Conservation (phyloP, 441 rosid genomes). For the Cnidoscolus chayamansa region DNA sequence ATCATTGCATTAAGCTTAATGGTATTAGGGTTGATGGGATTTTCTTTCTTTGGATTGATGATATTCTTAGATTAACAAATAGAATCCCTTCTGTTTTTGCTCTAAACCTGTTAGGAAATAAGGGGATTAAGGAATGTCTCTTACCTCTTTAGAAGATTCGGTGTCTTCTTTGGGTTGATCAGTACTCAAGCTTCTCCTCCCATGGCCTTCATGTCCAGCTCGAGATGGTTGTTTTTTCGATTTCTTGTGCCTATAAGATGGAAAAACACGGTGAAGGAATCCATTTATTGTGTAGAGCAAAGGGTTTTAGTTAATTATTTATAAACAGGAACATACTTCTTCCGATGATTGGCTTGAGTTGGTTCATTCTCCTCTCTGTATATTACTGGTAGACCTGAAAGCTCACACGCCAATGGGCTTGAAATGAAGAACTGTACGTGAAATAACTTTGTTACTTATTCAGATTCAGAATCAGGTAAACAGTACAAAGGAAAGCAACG, state of each 20-base stretch:
- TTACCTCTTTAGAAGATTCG: conserved; percentile 50
- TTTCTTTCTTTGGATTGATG: too few species aligned
- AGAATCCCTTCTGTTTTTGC: too few species aligned
- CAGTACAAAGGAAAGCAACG: background rate
- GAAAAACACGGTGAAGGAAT: background rate
- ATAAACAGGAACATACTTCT: conserved; percentile 33
- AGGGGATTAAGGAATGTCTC: background rate
- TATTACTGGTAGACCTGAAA: conserved; percentile 47
- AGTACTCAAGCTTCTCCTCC: conserved; percentile 18
- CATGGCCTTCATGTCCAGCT: conserved; percentile 23
- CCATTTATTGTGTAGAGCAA: too few species aligned
- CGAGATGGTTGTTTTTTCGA: conserved; percentile 30
- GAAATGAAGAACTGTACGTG: conserved; percentile 49
- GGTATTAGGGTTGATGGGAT: too few species aligned
- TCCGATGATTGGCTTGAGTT: conserved; percentile 24
- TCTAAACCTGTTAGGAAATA: too few species aligned
- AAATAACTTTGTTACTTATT: background rate
- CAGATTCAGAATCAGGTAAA: too few species aligned
- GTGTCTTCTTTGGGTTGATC: conserved; percentile 26
- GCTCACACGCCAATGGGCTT: conserved; percentile 52
- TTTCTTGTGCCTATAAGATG: conserved; percentile 31
- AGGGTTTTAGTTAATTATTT: background rate
- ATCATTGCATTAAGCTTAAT: too few species aligned
- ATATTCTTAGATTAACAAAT: too few species aligned
- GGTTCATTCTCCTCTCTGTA: conserved; percentile 38